Evolutionary conservation across 805 yeast genomes (phyloP), one percentile per base, ranked within the genome.

Genomic region (Monosporozyma siamensis): DNA sequence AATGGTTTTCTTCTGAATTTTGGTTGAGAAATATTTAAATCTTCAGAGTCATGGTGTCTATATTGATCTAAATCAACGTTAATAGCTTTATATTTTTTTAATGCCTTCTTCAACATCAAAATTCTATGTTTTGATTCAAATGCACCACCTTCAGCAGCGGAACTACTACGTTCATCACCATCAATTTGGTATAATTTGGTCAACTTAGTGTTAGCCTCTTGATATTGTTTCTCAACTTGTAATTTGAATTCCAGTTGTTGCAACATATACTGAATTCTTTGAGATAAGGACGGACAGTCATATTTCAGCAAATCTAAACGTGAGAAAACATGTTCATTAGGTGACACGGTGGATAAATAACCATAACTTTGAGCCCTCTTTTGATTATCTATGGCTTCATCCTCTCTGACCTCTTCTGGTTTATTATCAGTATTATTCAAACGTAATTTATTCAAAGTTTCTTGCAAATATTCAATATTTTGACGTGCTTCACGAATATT

Each of bases 221-320:
- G 80, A 64, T 90, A 92, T 64, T 92, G 95, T 53, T 85, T 79
- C 61, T 92, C 99, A 30, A 90, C 95, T 56, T 90, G 92, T 37
- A 90, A 71, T 64, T 92, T 92, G 63, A 90, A 88, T 59, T 89
- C 95, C 46, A 92, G 71, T 63, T 88, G 95, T 65, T 89, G 97
- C 43, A 90, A 73, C 97, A 92, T 89, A 54, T 85, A 80, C 64
- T 87, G 96, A 56, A 92, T 92, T 48, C 92, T 77, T 54, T 92
- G 96, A 9, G 97, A 96, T 51, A 92, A 68, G 0, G 95, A 85
- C 0, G 97, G 96, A 53, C 95, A 85, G 55, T 92, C 97, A 57
- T 87, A 88, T 54, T 88, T 88, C 58, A 87, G 73, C 44, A 92
- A 70, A 60, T 92, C 98, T 50, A 84, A 67, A 17, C 84, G 72